Evolutionary conservation across 768 basidiomycete genomes (phyloP).

Genomic region (Pleurotus djamor): DNA sequence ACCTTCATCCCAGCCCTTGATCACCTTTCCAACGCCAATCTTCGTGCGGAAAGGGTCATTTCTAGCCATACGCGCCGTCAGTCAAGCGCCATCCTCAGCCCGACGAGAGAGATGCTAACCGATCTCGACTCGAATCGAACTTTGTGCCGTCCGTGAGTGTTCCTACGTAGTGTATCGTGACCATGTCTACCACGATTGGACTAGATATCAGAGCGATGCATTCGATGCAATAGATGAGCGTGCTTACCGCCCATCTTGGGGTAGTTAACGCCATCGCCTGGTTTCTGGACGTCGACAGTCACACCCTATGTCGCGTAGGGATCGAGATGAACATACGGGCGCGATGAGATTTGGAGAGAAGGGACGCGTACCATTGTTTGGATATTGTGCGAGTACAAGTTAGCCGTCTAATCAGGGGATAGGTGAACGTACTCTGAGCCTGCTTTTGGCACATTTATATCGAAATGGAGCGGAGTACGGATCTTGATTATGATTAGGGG

Average conservation of each 20-base stretch:
- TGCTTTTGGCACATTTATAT: slow-evolving; percentile 12
- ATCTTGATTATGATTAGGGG: not conserved
- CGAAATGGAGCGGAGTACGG: not conserved
- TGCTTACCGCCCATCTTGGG: slow-evolving; percentile 69
- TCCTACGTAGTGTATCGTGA: slow-evolving; percentile 78
- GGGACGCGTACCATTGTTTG: slow-evolving; percentile 26
- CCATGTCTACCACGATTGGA: slow-evolving; percentile 47
- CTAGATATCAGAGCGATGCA: slow-evolving; percentile 12
- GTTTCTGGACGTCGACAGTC: slow-evolving; percentile 47
- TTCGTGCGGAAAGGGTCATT: slow-evolving; percentile 58
- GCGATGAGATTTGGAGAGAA: slow-evolving; percentile 16
- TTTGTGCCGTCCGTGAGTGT: slow-evolving; percentile 56
- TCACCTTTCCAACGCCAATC: slow-evolving; percentile 80
- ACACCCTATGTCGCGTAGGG: slow-evolving; percentile 53
- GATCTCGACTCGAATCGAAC: slow-evolving; percentile 78
- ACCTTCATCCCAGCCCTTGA: slow-evolving; percentile 91
- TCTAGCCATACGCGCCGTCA: slow-evolving; percentile 29
- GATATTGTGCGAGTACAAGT: slow-evolving; percentile 13
- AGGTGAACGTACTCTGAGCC: slow-evolving; percentile 20
- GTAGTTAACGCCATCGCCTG: slow-evolving; percentile 62
- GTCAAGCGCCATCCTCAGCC: not conserved
- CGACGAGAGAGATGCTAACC: slow-evolving; percentile 39
- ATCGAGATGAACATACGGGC: slow-evolving; percentile 13
- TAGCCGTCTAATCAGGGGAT: slow-evolving; percentile 33
- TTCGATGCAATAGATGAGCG: slow-evolving; percentile 10